Percentiles rank a stretch among this genome's conserved stretches.
Evolutionary conservation across 2,329 filamentous ascomycete genomes (phyloP).

Genomic region (Aspergillus floridensis): DNA sequence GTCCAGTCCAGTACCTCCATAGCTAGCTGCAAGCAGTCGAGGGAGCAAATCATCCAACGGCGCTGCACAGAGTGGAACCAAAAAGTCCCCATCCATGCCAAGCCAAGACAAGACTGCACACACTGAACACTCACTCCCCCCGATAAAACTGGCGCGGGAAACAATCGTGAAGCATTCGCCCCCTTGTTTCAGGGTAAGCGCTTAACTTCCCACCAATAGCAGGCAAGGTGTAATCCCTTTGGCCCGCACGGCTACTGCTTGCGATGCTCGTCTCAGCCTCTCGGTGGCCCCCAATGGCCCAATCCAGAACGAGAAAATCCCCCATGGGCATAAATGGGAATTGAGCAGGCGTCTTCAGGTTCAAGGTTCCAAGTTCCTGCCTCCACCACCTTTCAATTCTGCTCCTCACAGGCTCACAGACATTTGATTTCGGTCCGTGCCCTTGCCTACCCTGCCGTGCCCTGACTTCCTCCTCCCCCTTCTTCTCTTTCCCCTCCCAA

Average conservation of each 20-base stretch:
- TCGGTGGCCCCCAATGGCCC: not conserved
- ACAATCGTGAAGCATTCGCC: slow-evolving; percentile 35
- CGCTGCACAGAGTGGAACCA: slow-evolving; percentile 10
- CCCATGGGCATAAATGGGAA: no score
- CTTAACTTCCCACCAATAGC: slow-evolving; percentile 30
- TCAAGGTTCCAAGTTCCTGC: not conserved
- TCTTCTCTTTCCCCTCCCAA: not conserved
- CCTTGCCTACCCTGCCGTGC: not conserved
- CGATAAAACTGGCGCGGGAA: slow-evolving; percentile 36
- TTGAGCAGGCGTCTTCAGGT: no score
- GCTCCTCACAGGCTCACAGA: not conserved
- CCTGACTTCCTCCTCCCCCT: not conserved
- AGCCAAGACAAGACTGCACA: slow-evolving; percentile 27
- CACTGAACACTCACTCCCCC: not conserved
- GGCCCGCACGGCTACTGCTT: slow-evolving; percentile 1
- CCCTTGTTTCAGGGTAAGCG: slow-evolving; percentile 37
- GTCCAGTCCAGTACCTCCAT: not conserved
- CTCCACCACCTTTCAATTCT: not conserved
- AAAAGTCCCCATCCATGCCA: slow-evolving; percentile 17
- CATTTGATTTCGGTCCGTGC: not conserved
- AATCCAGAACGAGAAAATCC: not conserved
- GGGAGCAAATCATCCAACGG: not conserved
- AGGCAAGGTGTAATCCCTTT: not conserved
- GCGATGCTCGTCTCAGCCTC: not conserved
- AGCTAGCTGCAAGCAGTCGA: slow-evolving; percentile 3